Base-by-base conservation (phyloP, 768 basidiomycete species). In the Auriscalpium vulgare region DNA sequence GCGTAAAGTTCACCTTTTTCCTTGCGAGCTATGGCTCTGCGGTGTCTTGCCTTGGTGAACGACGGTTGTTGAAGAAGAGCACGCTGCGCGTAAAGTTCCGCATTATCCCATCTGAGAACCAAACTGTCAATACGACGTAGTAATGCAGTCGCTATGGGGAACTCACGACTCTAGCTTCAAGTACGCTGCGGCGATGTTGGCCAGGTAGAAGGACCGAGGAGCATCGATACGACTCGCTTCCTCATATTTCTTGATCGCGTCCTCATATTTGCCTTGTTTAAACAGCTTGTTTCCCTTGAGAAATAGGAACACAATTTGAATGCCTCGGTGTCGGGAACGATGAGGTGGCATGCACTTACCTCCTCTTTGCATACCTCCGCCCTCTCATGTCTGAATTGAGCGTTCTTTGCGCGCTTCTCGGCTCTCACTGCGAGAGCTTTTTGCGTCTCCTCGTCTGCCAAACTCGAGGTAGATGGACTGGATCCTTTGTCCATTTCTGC, bases 201-300 rank as follows among this genome's bases (percentile, higher is more conserved):
- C 51, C 47, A 78, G 65, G 53, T 74, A 72, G 4, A 72, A 56
- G 0, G 74, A 68, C 23, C 74, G 69, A 0, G 67, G 63, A 1
- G 76, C 72, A 45, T 78, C 72, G 17, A 70, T 62, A 2, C 64
- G 38, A 1, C 73, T 68, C 0, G 79, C 79, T 1, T 59, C 64
- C 34, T 70, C 69, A 60, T 80, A 81, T 49, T 68, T 68, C 0
- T 69, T 66, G 3, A 76, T 67, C 0, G 78, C 75, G 10, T 71
- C 68, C 1, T 56, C 59, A 61, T 69, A 77, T 48, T 73, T 56
- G 2, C 69, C 72, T 5, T 63, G 51, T 40, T 67, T 71, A 70
- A 77, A 80, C 11, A 71, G 64, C 10, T 59, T 53, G 47, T 79
- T 79, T 8, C 80, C 79, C 78, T 80, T 51, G 8, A 21, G 11